Evolutionary conservation across 352 stramenopile species (phyloP), one percentile per base, ranked within the genome.

Genomic region (Pythium plurisporium): DNA sequence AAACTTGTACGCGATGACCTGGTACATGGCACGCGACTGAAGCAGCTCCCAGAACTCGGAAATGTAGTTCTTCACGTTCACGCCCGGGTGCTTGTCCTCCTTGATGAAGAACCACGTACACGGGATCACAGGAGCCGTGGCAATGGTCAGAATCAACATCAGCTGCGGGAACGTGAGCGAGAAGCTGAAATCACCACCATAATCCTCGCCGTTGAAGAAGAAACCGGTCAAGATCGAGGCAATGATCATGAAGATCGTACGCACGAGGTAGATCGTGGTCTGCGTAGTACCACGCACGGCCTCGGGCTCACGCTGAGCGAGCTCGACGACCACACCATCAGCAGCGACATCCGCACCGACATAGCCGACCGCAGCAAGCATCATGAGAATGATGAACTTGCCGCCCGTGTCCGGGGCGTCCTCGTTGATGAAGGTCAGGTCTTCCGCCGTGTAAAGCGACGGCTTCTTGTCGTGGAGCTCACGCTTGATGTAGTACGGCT

Each of bases 1-100:
- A n/a, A 80, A 82, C 9, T 59, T 30, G 56, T 73, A 79, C 23
- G 67, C 62, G 31, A 74, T 64, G n/a, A 82, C 38, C 36, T 85
- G 74, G 58, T 76, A 85, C 43, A 82, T 55, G 4, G 65, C 72
- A 23, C 70, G 66, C 9, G 58, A 65, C 58, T 73, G 54, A 8
- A 68, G 42, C 37, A 70, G 38, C 0, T 22, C 51, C 77, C 41
- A 80, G 4, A 80, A 33, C 15, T 68, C 59, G 19, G 5, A 11
- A 25, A 76, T 58, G 59, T 75, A 75, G 27, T 44, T 33, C 1
- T 23, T 38, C 42, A 72, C 65, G 30, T 5, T 38, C 33, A 17
- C 46, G 26, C 20, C 5, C 34, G 52, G 38, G 33, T 47, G 47
- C 37, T 70, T 71, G 10, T 72, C 55, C 43, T 74, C 69, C 33